A percentile compares a stretch with the other conserved stretches of the same genome.
Evolutionary conservation across 108 stramenopile genomes (phyloP).

Genomic region (Chaetoceros muelleri): DNA sequence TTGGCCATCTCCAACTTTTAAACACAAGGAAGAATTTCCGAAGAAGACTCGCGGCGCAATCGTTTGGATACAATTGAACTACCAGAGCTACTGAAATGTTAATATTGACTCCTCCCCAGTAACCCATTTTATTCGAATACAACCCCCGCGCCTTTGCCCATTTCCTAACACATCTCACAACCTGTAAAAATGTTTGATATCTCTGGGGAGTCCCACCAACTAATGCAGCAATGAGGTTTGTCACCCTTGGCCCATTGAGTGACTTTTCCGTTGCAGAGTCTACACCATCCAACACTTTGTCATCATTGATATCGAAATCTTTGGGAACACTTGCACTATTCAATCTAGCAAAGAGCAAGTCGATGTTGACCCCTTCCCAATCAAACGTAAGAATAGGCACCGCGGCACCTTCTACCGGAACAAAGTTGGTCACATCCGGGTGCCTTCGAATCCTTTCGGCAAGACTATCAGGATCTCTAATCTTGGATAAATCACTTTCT

Average conservation of each 20-base stretch:
- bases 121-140: slow-evolving; percentile 96
- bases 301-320: slow-evolving; percentile 91
- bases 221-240: slow-evolving; percentile 89
- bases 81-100: slow-evolving; percentile 91
- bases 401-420: slow-evolving; percentile 84
- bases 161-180: slow-evolving; percentile 83
- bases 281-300: slow-evolving; percentile 83
- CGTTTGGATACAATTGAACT: slow-evolving; percentile 91
- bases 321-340: slow-evolving; percentile 68
- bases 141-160: slow-evolving; percentile 96
- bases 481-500: slow-evolving; percentile 9
- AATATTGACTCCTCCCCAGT: slow-evolving; percentile 96
- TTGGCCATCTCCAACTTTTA: slow-evolving; percentile 83
- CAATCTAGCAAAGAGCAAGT: slow-evolving; percentile 90
- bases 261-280: slow-evolving; percentile 90
- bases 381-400: slow-evolving; percentile 98
- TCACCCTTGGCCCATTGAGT: slow-evolving; percentile 93
- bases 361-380: slow-evolving; percentile 95
- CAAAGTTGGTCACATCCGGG: slow-evolving; percentile 86
- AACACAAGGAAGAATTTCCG: slow-evolving; percentile 88
- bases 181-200: slow-evolving; percentile 73
- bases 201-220: slow-evolving; percentile 66
- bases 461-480: slow-evolving; percentile 63
- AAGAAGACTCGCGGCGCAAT: slow-evolving; percentile 72
- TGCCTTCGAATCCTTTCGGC: slow-evolving; percentile 73